Evolutionary conservation across 2,329 filamentous ascomycete species (phyloP).

Genomic region (Aspergillus sp.): DNA sequence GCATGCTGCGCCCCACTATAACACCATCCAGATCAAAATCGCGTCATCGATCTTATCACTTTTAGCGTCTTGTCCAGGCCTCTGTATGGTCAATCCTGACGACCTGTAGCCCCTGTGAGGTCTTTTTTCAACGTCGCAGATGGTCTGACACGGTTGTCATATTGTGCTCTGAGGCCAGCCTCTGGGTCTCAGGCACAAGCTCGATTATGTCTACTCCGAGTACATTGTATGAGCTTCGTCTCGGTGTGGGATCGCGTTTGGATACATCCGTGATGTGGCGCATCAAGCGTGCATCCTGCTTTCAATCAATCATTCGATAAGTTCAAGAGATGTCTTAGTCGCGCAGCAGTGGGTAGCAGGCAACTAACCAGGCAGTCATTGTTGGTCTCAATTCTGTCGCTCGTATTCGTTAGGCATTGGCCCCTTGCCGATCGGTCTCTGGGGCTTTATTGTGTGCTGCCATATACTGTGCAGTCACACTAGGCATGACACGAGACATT

Average conservation of each 20-base stretch:
- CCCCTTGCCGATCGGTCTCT: too few species aligned
- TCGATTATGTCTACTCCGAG: neutral
- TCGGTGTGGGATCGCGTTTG: neutral
- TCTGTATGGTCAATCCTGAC: neutral
- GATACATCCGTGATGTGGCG: neutral
- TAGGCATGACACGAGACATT: too few species aligned
- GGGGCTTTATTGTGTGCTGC: too few species aligned
- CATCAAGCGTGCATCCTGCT: neutral
- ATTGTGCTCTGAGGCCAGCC: too few species aligned
- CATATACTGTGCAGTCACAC: too few species aligned
- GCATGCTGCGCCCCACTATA: conserved; percentile 14
- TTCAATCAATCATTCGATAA: neutral
- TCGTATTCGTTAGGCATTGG: too few species aligned
- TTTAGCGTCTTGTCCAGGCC: neutral
- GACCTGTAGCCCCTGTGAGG: neutral
- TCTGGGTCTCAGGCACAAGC: neutral
- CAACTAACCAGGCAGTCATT: neutral
- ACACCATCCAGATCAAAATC: conserved; percentile 35
- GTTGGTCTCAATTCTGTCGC: neutral
- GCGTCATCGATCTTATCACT: conserved; percentile 33
- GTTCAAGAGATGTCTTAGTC: neutral
- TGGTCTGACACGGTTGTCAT: neutral
- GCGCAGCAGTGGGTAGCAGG: neutral
- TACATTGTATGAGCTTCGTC: neutral
- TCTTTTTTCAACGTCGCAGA: neutral